Percentiles rank a stretch among this genome's conserved stretches.
These are phyloP conservation scores for Wickerhamomyces xylosicus DNA, from an alignment of 805 yeast species.

Conservation along the genomic window DNA sequence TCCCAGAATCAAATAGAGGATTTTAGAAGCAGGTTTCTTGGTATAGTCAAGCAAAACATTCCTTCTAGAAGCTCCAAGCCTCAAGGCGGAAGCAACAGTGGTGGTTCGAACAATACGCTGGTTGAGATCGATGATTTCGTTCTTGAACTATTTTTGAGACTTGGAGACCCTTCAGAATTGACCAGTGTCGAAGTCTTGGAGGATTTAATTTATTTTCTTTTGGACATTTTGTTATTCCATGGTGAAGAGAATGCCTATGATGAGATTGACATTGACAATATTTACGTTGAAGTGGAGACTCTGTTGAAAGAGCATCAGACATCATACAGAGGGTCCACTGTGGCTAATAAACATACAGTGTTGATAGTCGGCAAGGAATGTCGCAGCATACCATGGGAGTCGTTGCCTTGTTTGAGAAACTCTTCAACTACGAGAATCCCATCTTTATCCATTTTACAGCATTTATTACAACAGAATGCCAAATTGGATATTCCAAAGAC, in stretches of 20 bases:
- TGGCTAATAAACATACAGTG: constrained; percentile 42
- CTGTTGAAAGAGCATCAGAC: constrained; percentile 27
- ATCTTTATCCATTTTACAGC: constrained; percentile 36
- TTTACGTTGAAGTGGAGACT: constrained; percentile 41
- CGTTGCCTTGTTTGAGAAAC: constrained; percentile 42
- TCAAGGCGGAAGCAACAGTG: no score
- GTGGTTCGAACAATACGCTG: constrained; percentile 7
- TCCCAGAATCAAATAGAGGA: constrained; percentile 16
- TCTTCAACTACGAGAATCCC: constrained; percentile 70
- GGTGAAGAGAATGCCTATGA: constrained; percentile 61
- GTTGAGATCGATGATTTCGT: constrained; percentile 33
- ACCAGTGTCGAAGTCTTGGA: constrained; percentile 35
- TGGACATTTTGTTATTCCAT: constrained; percentile 49
- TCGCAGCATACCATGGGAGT: constrained; percentile 85
- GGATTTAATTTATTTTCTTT: constrained; percentile 51
- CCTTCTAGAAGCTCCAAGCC: constrained; percentile 40
- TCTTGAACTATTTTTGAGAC: constrained; percentile 38
- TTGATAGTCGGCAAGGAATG: constrained; percentile 60
- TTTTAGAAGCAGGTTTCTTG: constrained; percentile 29
- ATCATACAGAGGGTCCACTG: constrained; percentile 4
- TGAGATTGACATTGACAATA: constrained; percentile 48
- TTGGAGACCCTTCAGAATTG: constrained; percentile 27
- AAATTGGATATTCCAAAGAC: constrained; percentile 14
- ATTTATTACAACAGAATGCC: constrained; percentile 21
- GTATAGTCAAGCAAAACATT: constrained; percentile 31